Evolutionary conservation across 306 rosid genomes (phyloP).

Genomic region (Delonix regia): DNA sequence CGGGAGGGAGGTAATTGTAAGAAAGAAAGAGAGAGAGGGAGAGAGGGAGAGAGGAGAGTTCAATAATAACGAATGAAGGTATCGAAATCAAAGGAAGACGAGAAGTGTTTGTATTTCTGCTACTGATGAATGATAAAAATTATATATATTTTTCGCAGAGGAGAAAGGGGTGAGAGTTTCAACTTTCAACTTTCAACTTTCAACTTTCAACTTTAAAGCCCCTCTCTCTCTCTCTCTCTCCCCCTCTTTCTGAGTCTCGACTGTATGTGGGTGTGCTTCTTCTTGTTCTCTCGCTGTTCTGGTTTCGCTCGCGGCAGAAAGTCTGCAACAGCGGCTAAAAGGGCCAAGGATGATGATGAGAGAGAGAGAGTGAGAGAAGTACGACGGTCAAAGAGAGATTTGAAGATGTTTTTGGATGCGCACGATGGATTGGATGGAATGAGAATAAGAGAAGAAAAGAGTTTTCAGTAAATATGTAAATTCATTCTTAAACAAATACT

Average conservation of each 20-base stretch:
- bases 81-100: constrained; percentile 47
- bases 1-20: constrained; percentile 3
- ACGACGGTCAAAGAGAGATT: constrained; percentile 92
- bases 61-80: constrained; percentile 38
- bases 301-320: constrained; percentile 6
- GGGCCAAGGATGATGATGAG: constrained; percentile 49
- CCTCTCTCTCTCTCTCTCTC: background rate
- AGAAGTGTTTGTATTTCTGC: constrained; percentile 27
- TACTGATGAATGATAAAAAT: constrained; percentile 26
- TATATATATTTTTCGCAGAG: background rate
- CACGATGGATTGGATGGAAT: constrained; percentile 32
- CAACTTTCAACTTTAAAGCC: no score
- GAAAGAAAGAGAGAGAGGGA: no score
- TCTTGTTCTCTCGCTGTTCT: background rate
- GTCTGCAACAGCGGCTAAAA: constrained; percentile 77
- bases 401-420: constrained; percentile 57
- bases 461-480: no score
- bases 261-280: background rate
- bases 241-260: background rate
- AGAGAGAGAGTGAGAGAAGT: constrained; percentile 38
- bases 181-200: background rate
- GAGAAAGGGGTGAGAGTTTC: background rate
- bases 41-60: constrained; percentile 7
- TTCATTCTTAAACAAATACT: no score
- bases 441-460: no score